Percentiles rank a stretch among this genome's conserved stretches.
Conservation (phyloP, 2,329 filamentous ascomycete species). For the Pestalotiopsis sp. region DNA sequence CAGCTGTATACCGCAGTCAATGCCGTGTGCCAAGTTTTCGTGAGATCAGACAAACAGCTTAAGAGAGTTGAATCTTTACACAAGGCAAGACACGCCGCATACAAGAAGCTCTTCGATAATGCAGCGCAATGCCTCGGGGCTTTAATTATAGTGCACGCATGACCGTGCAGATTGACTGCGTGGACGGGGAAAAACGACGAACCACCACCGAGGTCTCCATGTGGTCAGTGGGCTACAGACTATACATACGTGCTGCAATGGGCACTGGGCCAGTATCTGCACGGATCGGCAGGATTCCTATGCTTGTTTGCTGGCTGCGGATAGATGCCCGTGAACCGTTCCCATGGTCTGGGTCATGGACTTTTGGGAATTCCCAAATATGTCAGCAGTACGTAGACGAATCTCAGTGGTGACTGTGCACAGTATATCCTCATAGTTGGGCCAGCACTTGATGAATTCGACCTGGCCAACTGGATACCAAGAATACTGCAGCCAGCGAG, state of each 20-base stretch:
- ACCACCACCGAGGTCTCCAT: background rate
- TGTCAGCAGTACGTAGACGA: background rate
- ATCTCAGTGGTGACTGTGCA: no score
- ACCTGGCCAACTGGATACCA: no score
- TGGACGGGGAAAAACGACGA: background rate
- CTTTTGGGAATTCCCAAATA: background rate
- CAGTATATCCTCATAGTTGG: no score
- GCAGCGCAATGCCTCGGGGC: background rate
- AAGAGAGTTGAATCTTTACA: background rate
- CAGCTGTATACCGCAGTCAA: background rate
- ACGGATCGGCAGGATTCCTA: background rate
- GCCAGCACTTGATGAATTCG: no score
- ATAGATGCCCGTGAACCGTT: background rate
- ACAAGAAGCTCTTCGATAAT: background rate
- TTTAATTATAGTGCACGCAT: background rate
- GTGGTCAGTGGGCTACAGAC: background rate
- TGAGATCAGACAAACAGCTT: background rate
- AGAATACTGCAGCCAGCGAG: no score
- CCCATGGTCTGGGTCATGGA: background rate
- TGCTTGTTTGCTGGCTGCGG: background rate
- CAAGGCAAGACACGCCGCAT: background rate
- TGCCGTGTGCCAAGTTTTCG: background rate
- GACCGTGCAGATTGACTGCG: background rate
- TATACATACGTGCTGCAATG: background rate
- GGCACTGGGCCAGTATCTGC: background rate